Evolutionary conservation across 1,139 yeast genomes (phyloP).

Genomic region (Scheffersomyces segobiensis): DNA sequence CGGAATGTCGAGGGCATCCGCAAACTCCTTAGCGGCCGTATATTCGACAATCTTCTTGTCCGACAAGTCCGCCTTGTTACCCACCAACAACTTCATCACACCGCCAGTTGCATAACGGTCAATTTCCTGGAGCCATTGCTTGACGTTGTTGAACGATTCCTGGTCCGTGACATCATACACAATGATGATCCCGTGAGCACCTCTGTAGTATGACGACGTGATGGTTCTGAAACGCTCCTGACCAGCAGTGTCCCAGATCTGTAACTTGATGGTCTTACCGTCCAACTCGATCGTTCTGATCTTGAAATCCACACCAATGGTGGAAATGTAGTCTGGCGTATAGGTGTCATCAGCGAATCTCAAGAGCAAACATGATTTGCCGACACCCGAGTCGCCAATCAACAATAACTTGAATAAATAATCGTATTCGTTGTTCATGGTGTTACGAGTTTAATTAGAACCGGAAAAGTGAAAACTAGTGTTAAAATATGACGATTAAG

Average conservation of each 20-base stretch:
- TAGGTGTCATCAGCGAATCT: slow-evolving; percentile 98
- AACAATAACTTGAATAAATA: slow-evolving; percentile 89
- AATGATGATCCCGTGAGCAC: slow-evolving; percentile 97
- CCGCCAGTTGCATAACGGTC: slow-evolving; percentile 98
- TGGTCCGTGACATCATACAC: slow-evolving; percentile 98
- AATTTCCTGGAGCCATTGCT: slow-evolving; percentile 98
- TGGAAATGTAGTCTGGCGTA: slow-evolving; percentile 94
- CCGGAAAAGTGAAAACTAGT: background rate
- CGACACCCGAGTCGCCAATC: slow-evolving; percentile 98
- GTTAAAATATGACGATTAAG: background rate
- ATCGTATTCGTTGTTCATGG: slow-evolving; percentile 90
- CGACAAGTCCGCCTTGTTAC: slow-evolving; percentile 92
- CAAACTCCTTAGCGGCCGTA: slow-evolving; percentile 96
- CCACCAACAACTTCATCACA: slow-evolving; percentile 92
- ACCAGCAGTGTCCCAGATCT: slow-evolving; percentile 99
- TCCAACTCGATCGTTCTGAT: slow-evolving; percentile 95
- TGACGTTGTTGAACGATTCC: slow-evolving; percentile 94
- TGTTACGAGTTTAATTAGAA: slow-evolving; percentile 1
- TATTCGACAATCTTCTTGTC: slow-evolving; percentile 96
- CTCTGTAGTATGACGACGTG: slow-evolving; percentile 96
- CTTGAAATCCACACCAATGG: slow-evolving; percentile 97
- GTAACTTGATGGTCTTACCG: slow-evolving; percentile 95
- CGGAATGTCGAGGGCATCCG: slow-evolving; percentile 93
- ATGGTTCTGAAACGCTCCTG: slow-evolving; percentile 98
- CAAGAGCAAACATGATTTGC: slow-evolving; percentile 90